These are phyloP conservation scores for Daphne laureola DNA, from an alignment of 441 rosid genomes.

Conservation along the genomic window DNA sequence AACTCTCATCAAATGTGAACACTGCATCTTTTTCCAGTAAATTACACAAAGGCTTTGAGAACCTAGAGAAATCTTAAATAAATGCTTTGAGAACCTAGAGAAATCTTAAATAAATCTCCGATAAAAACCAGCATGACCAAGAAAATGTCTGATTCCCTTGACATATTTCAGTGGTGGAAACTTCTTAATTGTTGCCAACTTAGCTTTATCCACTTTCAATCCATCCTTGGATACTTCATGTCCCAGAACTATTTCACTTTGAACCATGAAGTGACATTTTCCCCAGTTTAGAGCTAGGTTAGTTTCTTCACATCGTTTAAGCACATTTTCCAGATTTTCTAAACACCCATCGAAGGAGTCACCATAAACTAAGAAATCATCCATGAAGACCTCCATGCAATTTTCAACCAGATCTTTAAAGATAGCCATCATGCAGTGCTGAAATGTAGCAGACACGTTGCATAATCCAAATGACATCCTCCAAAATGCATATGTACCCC, in stretches of 20 bases:
- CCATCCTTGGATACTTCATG: neutral
- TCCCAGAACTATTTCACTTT: neutral
- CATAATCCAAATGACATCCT: neutral
- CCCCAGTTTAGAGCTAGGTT: neutral
- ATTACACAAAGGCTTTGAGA: neutral
- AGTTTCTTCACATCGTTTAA: neutral
- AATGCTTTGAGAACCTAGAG: neutral
- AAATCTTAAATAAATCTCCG: too few relatives aligned
- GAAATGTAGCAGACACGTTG: neutral
- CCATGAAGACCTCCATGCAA: too few relatives aligned
- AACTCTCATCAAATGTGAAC: neutral
- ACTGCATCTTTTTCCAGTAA: neutral
- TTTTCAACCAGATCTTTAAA: too few relatives aligned
- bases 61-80: neutral
- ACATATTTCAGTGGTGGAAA: neutral
- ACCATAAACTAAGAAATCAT: too few relatives aligned
- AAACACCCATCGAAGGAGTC: neutral
- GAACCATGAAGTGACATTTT: neutral
- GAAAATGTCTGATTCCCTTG: neutral
- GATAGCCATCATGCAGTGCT: too few relatives aligned
- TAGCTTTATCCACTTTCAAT: neutral
- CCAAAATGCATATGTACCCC: slow-evolving; percentile 22
- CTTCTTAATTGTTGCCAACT: neutral
- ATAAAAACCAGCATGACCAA: neutral
- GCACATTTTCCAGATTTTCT: neutral